Conservation (phyloP, 2,329 filamentous ascomycete genomes). For the Colletotrichum sansevieriae region DNA sequence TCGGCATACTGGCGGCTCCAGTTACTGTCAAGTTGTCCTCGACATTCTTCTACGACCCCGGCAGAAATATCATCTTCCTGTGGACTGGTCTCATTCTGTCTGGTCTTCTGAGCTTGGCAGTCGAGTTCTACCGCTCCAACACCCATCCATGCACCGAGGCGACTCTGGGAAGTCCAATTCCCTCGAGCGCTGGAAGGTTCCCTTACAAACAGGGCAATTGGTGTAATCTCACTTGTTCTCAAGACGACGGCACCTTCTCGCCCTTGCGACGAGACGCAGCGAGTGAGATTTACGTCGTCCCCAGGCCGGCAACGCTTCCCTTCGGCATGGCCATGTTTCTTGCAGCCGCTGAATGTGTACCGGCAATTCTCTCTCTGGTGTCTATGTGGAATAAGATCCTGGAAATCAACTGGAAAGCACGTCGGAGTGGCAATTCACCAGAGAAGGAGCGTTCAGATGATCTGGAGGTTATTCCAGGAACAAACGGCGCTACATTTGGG, state of each 20-base stretch:
- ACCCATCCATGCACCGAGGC: slow-evolving; percentile 58
- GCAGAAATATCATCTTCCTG: slow-evolving; percentile 74
- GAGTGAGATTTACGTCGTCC: slow-evolving; percentile 74
- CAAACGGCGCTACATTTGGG: slow-evolving; percentile 65
- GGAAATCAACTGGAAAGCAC: slow-evolving; percentile 69
- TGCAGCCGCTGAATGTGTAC: slow-evolving; percentile 74
- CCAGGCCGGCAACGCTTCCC: slow-evolving; percentile 65
- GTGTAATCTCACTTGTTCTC: slow-evolving; percentile 64
- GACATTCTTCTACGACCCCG: slow-evolving; percentile 74
- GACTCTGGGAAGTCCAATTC: slow-evolving; percentile 53
- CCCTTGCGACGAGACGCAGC: slow-evolving; percentile 67
- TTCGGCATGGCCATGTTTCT: slow-evolving; percentile 72
- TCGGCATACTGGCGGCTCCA: slow-evolving; percentile 74
- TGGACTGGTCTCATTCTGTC: slow-evolving; percentile 74
- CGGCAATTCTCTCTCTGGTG: slow-evolving; percentile 71
- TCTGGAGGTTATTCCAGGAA: slow-evolving; percentile 60
- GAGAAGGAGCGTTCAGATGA: slow-evolving; percentile 51
- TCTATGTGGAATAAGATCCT: slow-evolving; percentile 75
- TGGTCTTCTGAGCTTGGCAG: slow-evolving; percentile 71
- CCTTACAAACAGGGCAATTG: slow-evolving; percentile 54
- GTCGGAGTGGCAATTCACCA: slow-evolving; percentile 47
- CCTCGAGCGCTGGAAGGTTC: slow-evolving; percentile 55
- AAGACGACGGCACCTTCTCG: slow-evolving; percentile 62
- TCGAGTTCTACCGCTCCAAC: slow-evolving; percentile 73
- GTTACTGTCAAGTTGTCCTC: slow-evolving; percentile 71